Percentiles rank a stretch among this genome's conserved stretches.
Evolutionary conservation across 2,329 filamentous ascomycete species (phyloP).

Genomic region (Penicillium sp.): DNA sequence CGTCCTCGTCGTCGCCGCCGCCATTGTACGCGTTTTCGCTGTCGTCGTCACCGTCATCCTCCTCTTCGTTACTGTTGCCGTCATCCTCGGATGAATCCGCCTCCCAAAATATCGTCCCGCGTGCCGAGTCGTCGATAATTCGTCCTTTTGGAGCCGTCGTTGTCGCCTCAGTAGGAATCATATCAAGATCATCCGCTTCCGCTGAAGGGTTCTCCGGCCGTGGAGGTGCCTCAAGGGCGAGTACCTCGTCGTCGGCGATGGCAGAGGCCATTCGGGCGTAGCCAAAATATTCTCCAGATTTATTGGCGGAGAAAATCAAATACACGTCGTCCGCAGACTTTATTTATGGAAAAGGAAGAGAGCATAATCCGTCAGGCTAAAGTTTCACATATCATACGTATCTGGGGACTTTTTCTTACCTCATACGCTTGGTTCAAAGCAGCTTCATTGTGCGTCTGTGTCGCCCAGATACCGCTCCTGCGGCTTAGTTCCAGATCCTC

Average conservation of each 20-base stretch:
- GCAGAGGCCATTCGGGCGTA: slow-evolving; percentile 86
- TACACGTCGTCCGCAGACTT: slow-evolving; percentile 80
- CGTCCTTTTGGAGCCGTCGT: slow-evolving; percentile 74
- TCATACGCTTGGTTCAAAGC: slow-evolving; percentile 76
- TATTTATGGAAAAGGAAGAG: background rate
- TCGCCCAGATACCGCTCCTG: slow-evolving; percentile 87
- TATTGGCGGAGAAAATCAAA: slow-evolving; percentile 92
- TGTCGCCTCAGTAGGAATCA: slow-evolving; percentile 74
- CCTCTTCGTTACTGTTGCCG: slow-evolving; percentile 19
- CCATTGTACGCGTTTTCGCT: slow-evolving; percentile 26
- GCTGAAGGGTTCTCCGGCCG: slow-evolving; percentile 55
- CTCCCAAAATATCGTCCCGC: slow-evolving; percentile 98
- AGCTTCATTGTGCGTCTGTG: slow-evolving; percentile 90
- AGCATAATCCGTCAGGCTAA: background rate
- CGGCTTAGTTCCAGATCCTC: slow-evolving; percentile 88
- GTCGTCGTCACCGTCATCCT: background rate
- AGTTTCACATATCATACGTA: background rate
- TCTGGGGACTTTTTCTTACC: slow-evolving; percentile 46
- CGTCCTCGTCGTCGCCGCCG: slow-evolving; percentile 6
- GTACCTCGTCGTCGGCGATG: slow-evolving; percentile 71
- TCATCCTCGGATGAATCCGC: slow-evolving; percentile 60
- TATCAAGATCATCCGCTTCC: slow-evolving; percentile 67
- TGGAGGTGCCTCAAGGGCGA: slow-evolving; percentile 66
- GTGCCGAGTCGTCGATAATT: slow-evolving; percentile 86
- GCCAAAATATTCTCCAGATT: slow-evolving; percentile 94